phyloP scores from a whole-genome alignment of 129 eudicot species.

The Saposhnikovia divaricata region DNA sequence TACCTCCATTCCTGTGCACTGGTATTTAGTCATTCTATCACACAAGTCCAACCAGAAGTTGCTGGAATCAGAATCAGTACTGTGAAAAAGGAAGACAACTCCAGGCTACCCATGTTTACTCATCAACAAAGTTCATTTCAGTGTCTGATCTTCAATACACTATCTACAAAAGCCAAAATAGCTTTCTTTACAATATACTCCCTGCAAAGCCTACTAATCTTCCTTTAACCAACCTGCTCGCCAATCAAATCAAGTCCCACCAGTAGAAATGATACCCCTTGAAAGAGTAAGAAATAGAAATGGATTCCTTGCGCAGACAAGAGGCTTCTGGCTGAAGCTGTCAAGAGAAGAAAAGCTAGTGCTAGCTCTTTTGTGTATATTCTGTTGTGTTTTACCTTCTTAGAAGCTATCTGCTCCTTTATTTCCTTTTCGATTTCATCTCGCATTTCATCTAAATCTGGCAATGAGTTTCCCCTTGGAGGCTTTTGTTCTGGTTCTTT shows the following conservation, averaged over 20 bases:
- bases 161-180: slow-evolving; percentile 9
- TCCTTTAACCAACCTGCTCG: slow-evolving; percentile 58
- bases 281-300: slow-evolving; percentile 89
- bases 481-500: slow-evolving; percentile 24
- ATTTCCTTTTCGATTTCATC: slow-evolving; percentile 37
- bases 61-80: neutral
- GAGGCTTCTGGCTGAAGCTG: slow-evolving; percentile 80
- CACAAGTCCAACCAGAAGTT: neutral
- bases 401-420: slow-evolving; percentile 23
- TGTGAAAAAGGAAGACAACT: slow-evolving; percentile 8
- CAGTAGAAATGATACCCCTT: slow-evolving; percentile 78
- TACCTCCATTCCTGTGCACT: neutral
- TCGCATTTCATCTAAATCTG: slow-evolving; percentile 40
- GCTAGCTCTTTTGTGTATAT: slow-evolving; percentile 78
- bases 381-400: slow-evolving; percentile 62
- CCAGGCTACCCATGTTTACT: neutral
- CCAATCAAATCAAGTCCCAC: slow-evolving; percentile 93
- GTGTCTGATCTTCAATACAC: neutral
- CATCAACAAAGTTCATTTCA: neutral
- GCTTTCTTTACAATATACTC: slow-evolving; percentile 9
- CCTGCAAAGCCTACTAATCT: slow-evolving; percentile 6
- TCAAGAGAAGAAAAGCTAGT: slow-evolving; percentile 71
- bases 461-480: slow-evolving; percentile 36
- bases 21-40: neutral
- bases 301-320: slow-evolving; percentile 93